Evolutionary conservation across 2,329 filamentous ascomycete species (phyloP).

Genomic region (Trichoderma simmonsii): DNA sequence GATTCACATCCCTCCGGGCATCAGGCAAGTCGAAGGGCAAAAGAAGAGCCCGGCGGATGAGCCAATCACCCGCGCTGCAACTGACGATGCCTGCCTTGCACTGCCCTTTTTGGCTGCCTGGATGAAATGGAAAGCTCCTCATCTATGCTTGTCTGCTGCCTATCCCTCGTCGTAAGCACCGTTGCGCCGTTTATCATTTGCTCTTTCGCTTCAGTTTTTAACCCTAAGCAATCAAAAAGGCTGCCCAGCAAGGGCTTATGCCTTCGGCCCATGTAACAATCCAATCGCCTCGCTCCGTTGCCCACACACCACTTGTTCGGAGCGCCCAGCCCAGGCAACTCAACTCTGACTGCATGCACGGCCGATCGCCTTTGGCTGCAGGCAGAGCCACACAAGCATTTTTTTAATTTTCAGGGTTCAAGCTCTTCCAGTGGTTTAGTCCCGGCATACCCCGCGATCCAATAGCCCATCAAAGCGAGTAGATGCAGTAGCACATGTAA

Average conservation of each 20-base stretch:
- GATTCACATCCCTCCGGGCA: background rate
- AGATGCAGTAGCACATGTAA: background rate
- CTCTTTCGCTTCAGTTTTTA: background rate
- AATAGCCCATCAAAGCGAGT: background rate
- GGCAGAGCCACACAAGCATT: background rate
- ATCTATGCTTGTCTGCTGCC: background rate
- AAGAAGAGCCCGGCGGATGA: background rate
- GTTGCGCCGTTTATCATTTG: background rate
- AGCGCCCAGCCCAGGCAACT: background rate
- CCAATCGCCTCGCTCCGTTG: background rate
- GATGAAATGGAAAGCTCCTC: background rate
- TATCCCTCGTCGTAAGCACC: background rate
- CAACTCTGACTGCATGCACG: constrained; percentile 4
- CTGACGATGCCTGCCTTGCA: background rate
- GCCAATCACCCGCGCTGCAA: background rate
- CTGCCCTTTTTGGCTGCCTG: background rate
- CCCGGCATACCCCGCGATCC: constrained; percentile 1
- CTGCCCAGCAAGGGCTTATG: background rate
- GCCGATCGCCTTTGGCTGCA: constrained; percentile 12
- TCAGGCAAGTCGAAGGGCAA: background rate
- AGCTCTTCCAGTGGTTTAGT: background rate
- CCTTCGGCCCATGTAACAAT: background rate
- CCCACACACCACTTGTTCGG: constrained; percentile 3
- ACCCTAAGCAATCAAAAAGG: background rate
- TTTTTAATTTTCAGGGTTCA: background rate